Conservation (phyloP, 2,329 filamentous ascomycete genomes). For the Cordyceps pruinosa region DNA sequence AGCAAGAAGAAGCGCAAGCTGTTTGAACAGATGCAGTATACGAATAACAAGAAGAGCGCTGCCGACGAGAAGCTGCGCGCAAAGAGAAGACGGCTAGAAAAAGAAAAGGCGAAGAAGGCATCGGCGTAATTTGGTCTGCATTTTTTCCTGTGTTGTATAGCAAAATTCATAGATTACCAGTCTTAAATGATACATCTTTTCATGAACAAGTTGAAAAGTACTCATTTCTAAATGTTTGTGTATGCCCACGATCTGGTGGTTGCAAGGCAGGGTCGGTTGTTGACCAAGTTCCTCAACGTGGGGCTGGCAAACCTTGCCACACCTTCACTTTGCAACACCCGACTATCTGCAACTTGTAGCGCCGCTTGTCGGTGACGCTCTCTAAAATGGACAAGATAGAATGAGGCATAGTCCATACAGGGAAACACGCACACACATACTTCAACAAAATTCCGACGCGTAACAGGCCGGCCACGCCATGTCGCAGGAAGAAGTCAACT, state of each 20-base stretch:
- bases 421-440: not conserved
- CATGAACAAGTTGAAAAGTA: not conserved
- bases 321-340: slow-evolving; percentile 1
- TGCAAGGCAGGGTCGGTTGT: not conserved
- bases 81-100: slow-evolving; percentile 90
- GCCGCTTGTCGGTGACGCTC: not conserved
- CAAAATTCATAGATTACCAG: slow-evolving; percentile 9
- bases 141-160: slow-evolving; percentile 13
- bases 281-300: not conserved
- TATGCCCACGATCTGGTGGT: not conserved
- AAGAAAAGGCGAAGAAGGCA: slow-evolving; percentile 40
- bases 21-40: slow-evolving; percentile 95
- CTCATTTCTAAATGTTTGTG: not conserved
- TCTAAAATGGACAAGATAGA: not conserved
- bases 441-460: not conserved
- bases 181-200: slow-evolving; percentile 3
- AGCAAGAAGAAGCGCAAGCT: slow-evolving; percentile 96
- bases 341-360: no score
- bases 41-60: slow-evolving; percentile 85
- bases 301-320: not conserved
- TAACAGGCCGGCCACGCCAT: slow-evolving; percentile 1
- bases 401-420: not conserved
- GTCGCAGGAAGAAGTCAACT: slow-evolving; percentile 20
- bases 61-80: slow-evolving; percentile 80
- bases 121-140: slow-evolving; percentile 24